phyloP scores from a whole-genome alignment of 768 basidiomycete genomes.

The Trametopsis cervina region DNA sequence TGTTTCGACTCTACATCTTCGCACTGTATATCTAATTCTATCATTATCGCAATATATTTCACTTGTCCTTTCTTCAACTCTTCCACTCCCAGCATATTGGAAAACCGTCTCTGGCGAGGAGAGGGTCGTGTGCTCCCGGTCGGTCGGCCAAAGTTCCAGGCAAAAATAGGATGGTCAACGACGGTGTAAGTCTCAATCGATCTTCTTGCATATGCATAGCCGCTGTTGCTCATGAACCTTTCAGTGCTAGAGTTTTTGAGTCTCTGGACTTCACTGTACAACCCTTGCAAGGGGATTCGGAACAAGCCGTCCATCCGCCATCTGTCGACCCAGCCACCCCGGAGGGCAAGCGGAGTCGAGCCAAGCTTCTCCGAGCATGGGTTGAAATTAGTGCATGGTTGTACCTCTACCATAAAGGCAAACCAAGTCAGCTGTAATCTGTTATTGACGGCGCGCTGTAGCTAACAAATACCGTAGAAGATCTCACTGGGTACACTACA shows the following conservation, averaged over 20 bases:
- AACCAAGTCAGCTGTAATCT: slow-evolving; percentile 8
- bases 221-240: not conserved
- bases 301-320: slow-evolving; percentile 48
- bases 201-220: not conserved
- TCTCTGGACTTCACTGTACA: slow-evolving; percentile 30
- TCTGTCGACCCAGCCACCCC: slow-evolving; percentile 38
- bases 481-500: not conserved
- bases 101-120: slow-evolving; percentile 70
- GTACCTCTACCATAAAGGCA: slow-evolving; percentile 34
- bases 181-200: slow-evolving; percentile 46
- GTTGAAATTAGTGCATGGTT: slow-evolving; percentile 68
- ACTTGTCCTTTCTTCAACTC: not conserved
- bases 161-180: slow-evolving; percentile 60
- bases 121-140: slow-evolving; percentile 55
- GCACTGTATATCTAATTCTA: slow-evolving; percentile 1
- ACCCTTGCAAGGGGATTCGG: slow-evolving; percentile 15
- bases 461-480: not conserved
- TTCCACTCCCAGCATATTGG: slow-evolving; percentile 46
- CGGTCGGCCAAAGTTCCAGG: slow-evolving; percentile 45
- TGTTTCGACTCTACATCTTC: slow-evolving; percentile 20
- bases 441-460: not conserved
- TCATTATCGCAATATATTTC: slow-evolving; percentile 2
- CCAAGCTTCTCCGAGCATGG: slow-evolving; percentile 73
- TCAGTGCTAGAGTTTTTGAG: slow-evolving; percentile 36
- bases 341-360: slow-evolving; percentile 45